phyloP scores from a whole-genome alignment of 345 rosid species.

The Pugionium dolabratum region DNA sequence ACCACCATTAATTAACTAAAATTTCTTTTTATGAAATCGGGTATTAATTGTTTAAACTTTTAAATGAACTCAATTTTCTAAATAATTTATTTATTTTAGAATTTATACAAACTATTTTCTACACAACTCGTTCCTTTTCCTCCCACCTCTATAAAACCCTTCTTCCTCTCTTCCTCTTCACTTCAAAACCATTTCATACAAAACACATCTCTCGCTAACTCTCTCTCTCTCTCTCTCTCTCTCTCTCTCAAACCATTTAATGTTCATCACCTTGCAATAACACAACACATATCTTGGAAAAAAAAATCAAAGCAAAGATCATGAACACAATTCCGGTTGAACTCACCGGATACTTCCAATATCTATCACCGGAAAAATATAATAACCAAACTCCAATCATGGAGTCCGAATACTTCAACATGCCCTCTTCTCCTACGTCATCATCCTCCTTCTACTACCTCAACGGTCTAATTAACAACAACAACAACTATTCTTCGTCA shows the following conservation, averaged over 20 bases:
- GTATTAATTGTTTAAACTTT: too few species aligned
- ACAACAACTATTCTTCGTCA: slow-evolving; percentile 44
- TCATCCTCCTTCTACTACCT: slow-evolving; percentile 44
- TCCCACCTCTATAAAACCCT: slow-evolving; percentile 24
- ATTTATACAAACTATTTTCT: background rate
- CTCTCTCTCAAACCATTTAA: slow-evolving; percentile 1
- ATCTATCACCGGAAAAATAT: background rate
- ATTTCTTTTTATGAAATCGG: too few species aligned
- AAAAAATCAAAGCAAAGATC: slow-evolving; percentile 16
- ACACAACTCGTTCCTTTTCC: background rate
- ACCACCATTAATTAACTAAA: slow-evolving; percentile 5
- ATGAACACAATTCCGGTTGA: slow-evolving; percentile 60
- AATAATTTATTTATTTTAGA: too few species aligned
- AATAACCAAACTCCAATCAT: slow-evolving; percentile 28
- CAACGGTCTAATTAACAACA: slow-evolving; percentile 37
- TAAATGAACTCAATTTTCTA: too few species aligned
- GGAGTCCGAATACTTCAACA: slow-evolving; percentile 44
- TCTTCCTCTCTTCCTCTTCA: slow-evolving; percentile 21
- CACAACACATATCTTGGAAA: background rate
- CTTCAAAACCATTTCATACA: slow-evolving; percentile 12
- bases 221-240: slow-evolving; percentile 14
- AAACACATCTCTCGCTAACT: slow-evolving; percentile 16
- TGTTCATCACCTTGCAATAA: background rate
- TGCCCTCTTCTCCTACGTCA: slow-evolving; percentile 44
- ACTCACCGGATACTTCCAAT: slow-evolving; percentile 49